Evolutionary conservation across 257 asterid genomes (phyloP), one percentile per base, ranked within the genome.

Genomic region (Solanum appendiculatum): DNA sequence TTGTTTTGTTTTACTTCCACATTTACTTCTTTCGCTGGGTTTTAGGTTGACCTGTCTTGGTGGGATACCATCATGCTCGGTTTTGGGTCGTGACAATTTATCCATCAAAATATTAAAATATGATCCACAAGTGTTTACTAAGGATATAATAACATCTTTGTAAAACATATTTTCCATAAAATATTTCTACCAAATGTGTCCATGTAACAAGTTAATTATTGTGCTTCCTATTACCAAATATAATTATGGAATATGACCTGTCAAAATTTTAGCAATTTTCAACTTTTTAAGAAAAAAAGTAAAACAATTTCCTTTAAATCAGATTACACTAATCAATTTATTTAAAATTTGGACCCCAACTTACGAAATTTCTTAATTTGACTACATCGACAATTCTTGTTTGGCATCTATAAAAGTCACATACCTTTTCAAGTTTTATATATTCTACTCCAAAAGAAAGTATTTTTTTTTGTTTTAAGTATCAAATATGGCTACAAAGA

Each of bases 401-500:
- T 31, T 20, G 40, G 39, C 39, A 68, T 31, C 75, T 68, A 29
- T 33, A 68, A 68, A 68, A 68, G 75, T 12, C 39, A 15, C 39
- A 15, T n/a, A 68, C 23, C 75, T 29, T 23, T 31, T 68, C 40
- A 68, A 68, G 75, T 29, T 68, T 66, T 68, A 29, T 31, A 68
- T 31, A 31, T 31, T 68, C 40, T 68, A 68, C 39, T 68, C 75
- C 39, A 14, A 29, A 68, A 31, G 10, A 6, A 68, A 14, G 37
- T 68, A 9, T 20, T 29, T 29, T 29, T 68, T 68, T 1, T 25
- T 33, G 10, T n/a, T 40, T 68, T 14, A 23, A 68, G 39, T 68
- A 29, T 29, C 23, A 46, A 89, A 60, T 86, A 93, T 91, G 93
- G 90, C 92, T 25, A 82, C 88, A 25, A 90, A 77, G 42, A 86